A percentile compares a stretch with the other conserved stretches of the same genome.
Evolutionary conservation across 306 rosid species (phyloP).

Genomic region (Purshia tridentata): DNA sequence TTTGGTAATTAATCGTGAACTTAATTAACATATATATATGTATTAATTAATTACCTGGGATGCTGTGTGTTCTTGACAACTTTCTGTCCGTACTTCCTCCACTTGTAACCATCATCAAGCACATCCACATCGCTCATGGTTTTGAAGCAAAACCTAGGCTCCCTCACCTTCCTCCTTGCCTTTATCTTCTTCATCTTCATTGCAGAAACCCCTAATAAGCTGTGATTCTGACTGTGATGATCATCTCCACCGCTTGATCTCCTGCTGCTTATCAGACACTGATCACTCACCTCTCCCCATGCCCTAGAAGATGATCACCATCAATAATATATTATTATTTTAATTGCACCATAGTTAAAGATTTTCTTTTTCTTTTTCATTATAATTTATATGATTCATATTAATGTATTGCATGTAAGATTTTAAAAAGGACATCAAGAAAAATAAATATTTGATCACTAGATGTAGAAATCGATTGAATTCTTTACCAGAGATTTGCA

Average conservation of each 20-base stretch:
- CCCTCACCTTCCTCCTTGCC: slow-evolving; percentile 89
- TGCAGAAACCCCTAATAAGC: slow-evolving; percentile 50
- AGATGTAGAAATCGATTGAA: no score
- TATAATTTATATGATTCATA: no score
- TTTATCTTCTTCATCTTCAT: slow-evolving; percentile 93
- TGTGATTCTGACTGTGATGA: slow-evolving; percentile 20
- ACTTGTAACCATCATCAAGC: slow-evolving; percentile 96
- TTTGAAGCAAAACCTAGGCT: slow-evolving; percentile 98
- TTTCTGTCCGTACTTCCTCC: slow-evolving; percentile 99
- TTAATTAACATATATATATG: no score
- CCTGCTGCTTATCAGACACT: slow-evolving; percentile 41
- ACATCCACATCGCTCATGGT: slow-evolving; percentile 97
- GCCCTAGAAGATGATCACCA: slow-evolving; percentile 40
- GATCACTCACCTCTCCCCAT: slow-evolving; percentile 57
- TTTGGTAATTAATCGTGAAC: no score
- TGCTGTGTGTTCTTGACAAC: slow-evolving; percentile 98
- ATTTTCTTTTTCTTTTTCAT: no score
- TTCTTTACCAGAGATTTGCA: slow-evolving; percentile 68
- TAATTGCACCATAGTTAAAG: no score
- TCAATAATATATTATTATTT: background rate
- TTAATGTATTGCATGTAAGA: no score
- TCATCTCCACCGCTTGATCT: slow-evolving; percentile 39
- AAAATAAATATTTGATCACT: no score
- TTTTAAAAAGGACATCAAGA: no score
- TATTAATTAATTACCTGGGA: slow-evolving; percentile 54